Evolutionary conservation across 805 yeast species (phyloP).

Genomic region (Wickerhamomyces xylosicus): DNA sequence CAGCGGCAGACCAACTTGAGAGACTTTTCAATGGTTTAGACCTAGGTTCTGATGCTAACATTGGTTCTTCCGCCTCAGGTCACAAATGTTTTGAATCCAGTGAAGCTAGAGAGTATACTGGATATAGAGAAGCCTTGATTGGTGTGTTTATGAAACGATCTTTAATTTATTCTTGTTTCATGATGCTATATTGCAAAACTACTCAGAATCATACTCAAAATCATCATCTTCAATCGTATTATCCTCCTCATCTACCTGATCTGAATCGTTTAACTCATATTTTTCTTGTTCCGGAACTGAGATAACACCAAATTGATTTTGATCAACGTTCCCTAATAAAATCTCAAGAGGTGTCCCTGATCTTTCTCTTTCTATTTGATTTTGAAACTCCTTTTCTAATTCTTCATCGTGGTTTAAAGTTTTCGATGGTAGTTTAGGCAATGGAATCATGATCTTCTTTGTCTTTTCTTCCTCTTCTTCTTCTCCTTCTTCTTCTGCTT

Average conservation of each 20-base stretch:
- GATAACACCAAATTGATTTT: not conserved
- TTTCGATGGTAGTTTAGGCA: not conserved
- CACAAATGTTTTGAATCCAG: too few relatives aligned
- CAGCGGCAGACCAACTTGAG: too few relatives aligned
- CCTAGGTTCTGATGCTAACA: too few relatives aligned
- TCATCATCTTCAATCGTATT: constrained; percentile 28
- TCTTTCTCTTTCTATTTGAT: constrained; percentile 7
- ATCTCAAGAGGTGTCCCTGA: not conserved
- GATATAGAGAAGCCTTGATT: too few relatives aligned
- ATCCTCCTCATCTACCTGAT: not conserved
- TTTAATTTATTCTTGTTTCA: too few relatives aligned
- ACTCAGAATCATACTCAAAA: constrained; percentile 26
- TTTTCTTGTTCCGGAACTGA: too few relatives aligned
- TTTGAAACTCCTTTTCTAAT: constrained; percentile 8
- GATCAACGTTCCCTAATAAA: too few relatives aligned
- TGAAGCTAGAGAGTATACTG: too few relatives aligned
- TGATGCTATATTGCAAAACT: constrained; percentile 1
- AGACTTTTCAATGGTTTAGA: too few relatives aligned
- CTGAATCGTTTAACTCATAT: not conserved
- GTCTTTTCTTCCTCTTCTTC: not conserved
- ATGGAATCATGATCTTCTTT: not conserved
- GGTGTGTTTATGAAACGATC: too few relatives aligned
- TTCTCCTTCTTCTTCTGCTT: not conserved
- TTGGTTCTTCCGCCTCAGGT: too few relatives aligned
- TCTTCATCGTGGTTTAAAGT: constrained; percentile 8